Evolutionary conservation across 2,329 filamentous ascomycete genomes (phyloP).

Genomic region (Diaporthe capsici): DNA sequence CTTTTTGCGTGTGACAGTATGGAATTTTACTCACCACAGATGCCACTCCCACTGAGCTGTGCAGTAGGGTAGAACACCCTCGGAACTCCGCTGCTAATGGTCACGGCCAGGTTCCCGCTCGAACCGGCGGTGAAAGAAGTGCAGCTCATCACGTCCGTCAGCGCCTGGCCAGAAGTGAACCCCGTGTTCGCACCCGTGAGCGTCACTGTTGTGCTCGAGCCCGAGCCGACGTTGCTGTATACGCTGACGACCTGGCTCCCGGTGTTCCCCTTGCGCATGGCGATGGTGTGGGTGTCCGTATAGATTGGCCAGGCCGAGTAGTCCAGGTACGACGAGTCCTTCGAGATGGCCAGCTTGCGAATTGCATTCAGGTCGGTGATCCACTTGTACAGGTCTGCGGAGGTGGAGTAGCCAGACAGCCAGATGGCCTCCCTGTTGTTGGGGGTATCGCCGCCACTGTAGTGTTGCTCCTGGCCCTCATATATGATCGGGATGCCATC

Average conservation of each 20-base stretch:
- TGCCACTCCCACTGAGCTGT: constrained; percentile 51
- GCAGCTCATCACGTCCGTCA: constrained; percentile 62
- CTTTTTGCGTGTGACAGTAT: not conserved
- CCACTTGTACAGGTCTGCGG: constrained; percentile 58
- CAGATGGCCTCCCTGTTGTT: constrained; percentile 65
- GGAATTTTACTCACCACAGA: constrained; percentile 48
- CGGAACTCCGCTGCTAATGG: constrained; percentile 59
- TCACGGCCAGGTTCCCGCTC: constrained; percentile 58
- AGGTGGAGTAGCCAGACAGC: constrained; percentile 61
- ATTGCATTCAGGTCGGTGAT: constrained; percentile 64
- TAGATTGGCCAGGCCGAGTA: constrained; percentile 56
- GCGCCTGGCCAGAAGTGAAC: constrained; percentile 51
- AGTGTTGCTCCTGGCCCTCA: constrained; percentile 71
- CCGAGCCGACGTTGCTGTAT: constrained; percentile 57
- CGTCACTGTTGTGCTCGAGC: constrained; percentile 49
- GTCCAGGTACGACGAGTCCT: constrained; percentile 55
- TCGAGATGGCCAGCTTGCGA: constrained; percentile 59
- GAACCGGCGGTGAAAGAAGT: constrained; percentile 56
- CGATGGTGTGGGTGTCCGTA: constrained; percentile 58
- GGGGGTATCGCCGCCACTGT: constrained; percentile 57
- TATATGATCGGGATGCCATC: constrained; percentile 73
- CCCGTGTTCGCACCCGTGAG: constrained; percentile 55
- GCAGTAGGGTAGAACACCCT: constrained; percentile 56
- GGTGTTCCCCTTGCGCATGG: constrained; percentile 59
- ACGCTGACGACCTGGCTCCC: constrained; percentile 55